phyloP scores from a whole-genome alignment of 2,329 filamentous ascomycete species.

The Aspergillus arachidicola region DNA sequence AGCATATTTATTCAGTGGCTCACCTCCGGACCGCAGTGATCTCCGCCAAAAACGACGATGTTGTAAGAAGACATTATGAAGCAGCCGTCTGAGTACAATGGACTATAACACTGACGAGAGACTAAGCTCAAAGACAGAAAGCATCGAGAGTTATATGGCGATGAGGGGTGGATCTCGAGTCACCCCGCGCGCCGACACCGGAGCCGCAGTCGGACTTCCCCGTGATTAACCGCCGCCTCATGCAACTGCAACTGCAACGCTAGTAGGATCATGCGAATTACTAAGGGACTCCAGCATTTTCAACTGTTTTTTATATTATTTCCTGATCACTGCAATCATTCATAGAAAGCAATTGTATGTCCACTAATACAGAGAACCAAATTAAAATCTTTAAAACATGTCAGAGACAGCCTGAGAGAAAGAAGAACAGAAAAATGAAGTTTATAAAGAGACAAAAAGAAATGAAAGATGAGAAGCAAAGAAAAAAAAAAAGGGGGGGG shows the following conservation, averaged over 20 bases:
- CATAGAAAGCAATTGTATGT: slow-evolving; percentile 3
- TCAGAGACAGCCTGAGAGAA: slow-evolving; percentile 14
- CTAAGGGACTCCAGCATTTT: neutral
- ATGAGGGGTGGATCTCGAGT: slow-evolving; percentile 19
- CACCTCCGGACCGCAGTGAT: slow-evolving; percentile 86
- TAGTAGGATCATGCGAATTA: neutral
- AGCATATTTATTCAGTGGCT: slow-evolving; percentile 29
- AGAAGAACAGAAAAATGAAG: slow-evolving; percentile 1
- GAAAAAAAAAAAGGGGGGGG: neutral
- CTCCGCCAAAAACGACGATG: slow-evolving; percentile 79
- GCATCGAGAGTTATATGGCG: slow-evolving; percentile 19
- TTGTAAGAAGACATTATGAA: slow-evolving; percentile 69
- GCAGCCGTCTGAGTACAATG: slow-evolving; percentile 6
- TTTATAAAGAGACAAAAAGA: slow-evolving; percentile 10
- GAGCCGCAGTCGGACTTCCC: slow-evolving; percentile 15
- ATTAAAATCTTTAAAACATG: slow-evolving; percentile 19
- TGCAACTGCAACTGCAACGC: neutral
- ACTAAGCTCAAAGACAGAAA: slow-evolving; percentile 1
- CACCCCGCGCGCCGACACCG: slow-evolving; percentile 33
- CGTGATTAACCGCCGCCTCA: slow-evolving; percentile 4
- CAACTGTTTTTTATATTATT: neutral
- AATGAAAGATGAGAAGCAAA: slow-evolving; percentile 8
- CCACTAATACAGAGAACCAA: slow-evolving; percentile 14
- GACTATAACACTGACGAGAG: slow-evolving; percentile 1
- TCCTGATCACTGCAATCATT: neutral